Evolutionary conservation across 768 basidiomycete genomes (phyloP).

Genomic region (Inosperma sp.): DNA sequence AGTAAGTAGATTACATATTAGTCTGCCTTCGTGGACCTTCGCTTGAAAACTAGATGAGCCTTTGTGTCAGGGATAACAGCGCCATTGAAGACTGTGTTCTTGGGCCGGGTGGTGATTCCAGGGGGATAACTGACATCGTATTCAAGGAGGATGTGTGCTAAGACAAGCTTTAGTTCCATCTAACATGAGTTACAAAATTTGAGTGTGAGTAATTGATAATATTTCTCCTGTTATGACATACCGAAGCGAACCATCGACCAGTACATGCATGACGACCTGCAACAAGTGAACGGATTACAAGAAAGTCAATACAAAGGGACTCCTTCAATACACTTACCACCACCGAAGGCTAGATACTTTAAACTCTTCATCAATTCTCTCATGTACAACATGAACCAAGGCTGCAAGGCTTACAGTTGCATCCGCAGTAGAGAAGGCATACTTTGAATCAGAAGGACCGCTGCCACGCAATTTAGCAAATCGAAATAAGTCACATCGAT

Average conservation of each 20-base stretch:
- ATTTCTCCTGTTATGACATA: conserved; percentile 19
- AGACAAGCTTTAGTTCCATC: conserved; percentile 37
- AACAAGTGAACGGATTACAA: conserved; percentile 33
- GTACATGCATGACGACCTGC: conserved; percentile 34
- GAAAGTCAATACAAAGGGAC: not conserved
- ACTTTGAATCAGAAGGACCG: conserved; percentile 22
- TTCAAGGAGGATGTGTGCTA: too few species aligned
- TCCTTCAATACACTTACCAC: conserved; percentile 23
- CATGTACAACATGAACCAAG: not conserved
- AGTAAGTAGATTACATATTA: not conserved
- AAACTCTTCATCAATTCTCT: conserved; percentile 6
- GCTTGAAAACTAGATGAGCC: conserved; percentile 30
- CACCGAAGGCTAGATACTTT: conserved; percentile 39
- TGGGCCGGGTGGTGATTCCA: conserved; percentile 24
- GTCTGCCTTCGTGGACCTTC: conserved; percentile 10
- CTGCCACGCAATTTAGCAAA: conserved; percentile 32
- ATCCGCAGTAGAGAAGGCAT: conserved; percentile 34
- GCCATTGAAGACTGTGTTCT: conserved; percentile 31
- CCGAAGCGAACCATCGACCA: conserved; percentile 37
- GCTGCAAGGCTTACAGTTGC: conserved; percentile 26
- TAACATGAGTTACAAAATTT: too few species aligned
- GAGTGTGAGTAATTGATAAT: not conserved
- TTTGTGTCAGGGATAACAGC: conserved; percentile 32
- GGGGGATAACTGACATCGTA: conserved; percentile 27
- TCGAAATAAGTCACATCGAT: conserved; percentile 34